Percentiles rank a stretch among this genome's conserved stretches.
Evolutionary conservation across 192 early-diverging fungal genomes (phyloP).

Genomic region (Coemansia pectinata): DNA sequence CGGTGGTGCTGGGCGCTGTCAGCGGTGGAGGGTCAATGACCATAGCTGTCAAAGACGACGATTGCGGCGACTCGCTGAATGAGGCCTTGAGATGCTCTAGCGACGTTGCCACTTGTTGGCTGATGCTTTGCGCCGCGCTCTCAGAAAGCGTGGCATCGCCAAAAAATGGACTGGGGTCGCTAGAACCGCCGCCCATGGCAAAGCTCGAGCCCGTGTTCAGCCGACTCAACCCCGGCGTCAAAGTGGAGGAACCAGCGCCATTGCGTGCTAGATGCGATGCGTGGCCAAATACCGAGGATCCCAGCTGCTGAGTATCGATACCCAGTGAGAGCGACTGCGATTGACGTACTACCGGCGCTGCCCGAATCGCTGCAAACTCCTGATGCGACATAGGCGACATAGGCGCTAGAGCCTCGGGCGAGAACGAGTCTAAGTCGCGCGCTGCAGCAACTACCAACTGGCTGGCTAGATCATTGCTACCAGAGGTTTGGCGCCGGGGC

Average conservation of each 20-base stretch:
- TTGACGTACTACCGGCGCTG: background rate
- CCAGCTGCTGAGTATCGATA: background rate
- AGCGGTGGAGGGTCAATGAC: slow-evolving; percentile 11
- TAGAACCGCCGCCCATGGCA: background rate
- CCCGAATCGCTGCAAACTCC: background rate
- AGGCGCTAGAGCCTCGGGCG: slow-evolving; percentile 38
- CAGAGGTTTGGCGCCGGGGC: background rate
- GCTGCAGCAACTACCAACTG: slow-evolving; percentile 15
- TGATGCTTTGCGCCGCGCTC: slow-evolving; percentile 10
- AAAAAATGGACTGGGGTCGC: background rate
- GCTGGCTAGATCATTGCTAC: background rate
- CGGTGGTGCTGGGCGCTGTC: background rate
- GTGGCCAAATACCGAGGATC: background rate
- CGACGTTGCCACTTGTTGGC: slow-evolving; percentile 20
- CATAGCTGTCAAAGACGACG: slow-evolving; percentile 13
- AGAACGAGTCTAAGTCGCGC: slow-evolving; percentile 31
- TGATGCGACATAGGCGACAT: slow-evolving; percentile 2
- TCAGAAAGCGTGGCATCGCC: background rate
- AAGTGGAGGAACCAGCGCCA: background rate
- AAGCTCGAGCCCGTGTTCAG: slow-evolving; percentile 4
- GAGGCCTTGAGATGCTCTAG: slow-evolving; percentile 18
- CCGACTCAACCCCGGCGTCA: background rate
- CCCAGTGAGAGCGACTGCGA: slow-evolving; percentile 15
- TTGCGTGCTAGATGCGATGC: background rate
- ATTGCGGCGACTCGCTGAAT: slow-evolving; percentile 17